Evolutionary conservation across 2,329 filamentous ascomycete genomes (phyloP).

Genomic region (Arthrobotrys sphaeroides): DNA sequence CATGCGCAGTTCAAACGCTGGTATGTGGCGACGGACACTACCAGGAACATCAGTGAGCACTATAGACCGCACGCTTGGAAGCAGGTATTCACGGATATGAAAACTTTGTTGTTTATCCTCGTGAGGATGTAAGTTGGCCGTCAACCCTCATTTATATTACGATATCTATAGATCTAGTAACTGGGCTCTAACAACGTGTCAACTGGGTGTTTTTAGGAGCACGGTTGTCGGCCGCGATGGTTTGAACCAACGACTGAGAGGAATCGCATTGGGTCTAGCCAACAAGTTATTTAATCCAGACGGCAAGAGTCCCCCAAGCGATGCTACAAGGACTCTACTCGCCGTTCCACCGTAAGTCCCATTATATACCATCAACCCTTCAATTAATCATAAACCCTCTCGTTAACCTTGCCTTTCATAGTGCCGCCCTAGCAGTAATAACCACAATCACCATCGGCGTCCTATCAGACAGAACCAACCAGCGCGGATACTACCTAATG

Average conservation of each 20-base stretch:
- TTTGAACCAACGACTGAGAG: background rate
- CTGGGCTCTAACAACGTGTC: background rate
- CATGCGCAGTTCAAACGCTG: background rate
- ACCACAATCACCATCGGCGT: conserved; percentile 13
- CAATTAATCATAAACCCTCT: too few species aligned
- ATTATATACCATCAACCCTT: background rate
- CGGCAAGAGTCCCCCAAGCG: background rate
- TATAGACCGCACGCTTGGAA: conserved; percentile 23
- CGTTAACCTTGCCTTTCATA: background rate
- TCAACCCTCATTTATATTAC: background rate
- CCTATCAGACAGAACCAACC: conserved; percentile 5
- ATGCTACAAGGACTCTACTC: background rate
- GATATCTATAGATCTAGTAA: too few species aligned
- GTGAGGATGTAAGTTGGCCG: conserved; percentile 6
- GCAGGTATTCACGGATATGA: conserved; percentile 26
- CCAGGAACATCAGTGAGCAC: conserved; percentile 25
- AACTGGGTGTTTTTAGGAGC: background rate
- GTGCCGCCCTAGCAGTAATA: conserved; percentile 15
- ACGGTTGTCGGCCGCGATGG: conserved; percentile 8
- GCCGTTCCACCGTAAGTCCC: conserved; percentile 24
- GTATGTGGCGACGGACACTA: conserved; percentile 30
- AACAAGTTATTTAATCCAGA: background rate
- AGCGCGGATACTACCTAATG: conserved; percentile 31
- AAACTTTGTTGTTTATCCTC: conserved; percentile 15
- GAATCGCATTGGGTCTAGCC: background rate